Conservation (phyloP, 352 stramenopile species). For the Blastocystis sp. region DNA sequence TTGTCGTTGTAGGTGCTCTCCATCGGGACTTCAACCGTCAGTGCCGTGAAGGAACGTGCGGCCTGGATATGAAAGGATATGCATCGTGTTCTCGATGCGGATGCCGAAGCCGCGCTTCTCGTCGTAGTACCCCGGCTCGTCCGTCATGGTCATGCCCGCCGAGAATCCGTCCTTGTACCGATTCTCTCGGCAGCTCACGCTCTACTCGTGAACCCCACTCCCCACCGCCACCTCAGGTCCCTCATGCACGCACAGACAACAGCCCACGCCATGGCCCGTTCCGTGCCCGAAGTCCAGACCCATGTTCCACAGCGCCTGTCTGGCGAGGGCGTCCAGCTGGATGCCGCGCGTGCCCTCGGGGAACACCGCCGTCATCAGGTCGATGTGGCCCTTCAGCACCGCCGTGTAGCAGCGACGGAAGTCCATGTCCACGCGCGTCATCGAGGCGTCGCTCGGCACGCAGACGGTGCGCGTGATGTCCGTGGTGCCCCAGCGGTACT, state of each 20-base stretch:
- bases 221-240: constrained; percentile 78
- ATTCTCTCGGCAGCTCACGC: neutral
- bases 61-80: constrained; percentile 86
- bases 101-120: constrained; percentile 84
- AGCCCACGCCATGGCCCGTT: constrained; percentile 94
- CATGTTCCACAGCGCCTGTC: constrained; percentile 89
- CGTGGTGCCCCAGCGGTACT: constrained; percentile 94
- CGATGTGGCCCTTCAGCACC: constrained; percentile 96
- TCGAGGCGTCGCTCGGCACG: constrained; percentile 77
- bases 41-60: constrained; percentile 75
- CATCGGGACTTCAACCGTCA: constrained; percentile 58
- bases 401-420: constrained; percentile 84
- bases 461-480: constrained; percentile 96
- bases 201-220: constrained; percentile 19
- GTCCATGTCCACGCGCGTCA: neutral
- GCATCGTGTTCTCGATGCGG: constrained; percentile 96
- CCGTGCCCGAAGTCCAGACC: constrained; percentile 96
- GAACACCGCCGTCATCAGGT: constrained; percentile 88
- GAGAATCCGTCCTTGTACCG: constrained; percentile 77
- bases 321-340: constrained; percentile 91
- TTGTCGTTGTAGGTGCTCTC: constrained; percentile 79
- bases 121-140: constrained; percentile 98
- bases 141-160: constrained; percentile 95
- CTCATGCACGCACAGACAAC: constrained; percentile 95
- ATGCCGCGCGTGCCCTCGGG: constrained; percentile 78